Base-by-base conservation (phyloP, 2,329 filamentous ascomycete genomes). In the Neonectria magnoliae region DNA sequence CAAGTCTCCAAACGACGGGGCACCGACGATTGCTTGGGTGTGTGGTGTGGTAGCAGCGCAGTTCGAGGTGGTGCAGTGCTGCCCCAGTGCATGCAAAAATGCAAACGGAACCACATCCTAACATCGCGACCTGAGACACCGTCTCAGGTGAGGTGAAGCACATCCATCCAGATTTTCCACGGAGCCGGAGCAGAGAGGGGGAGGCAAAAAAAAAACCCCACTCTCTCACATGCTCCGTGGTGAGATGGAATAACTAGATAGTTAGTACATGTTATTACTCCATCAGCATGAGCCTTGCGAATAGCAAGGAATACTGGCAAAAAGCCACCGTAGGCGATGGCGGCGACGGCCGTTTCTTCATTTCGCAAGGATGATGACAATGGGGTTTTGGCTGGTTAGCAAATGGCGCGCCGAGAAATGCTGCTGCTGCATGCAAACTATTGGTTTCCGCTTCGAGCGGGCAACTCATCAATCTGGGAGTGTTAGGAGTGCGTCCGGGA, bases 101-200 rank as follows among this genome's bases (percentile, higher is more conserved):
- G 53, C 38, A 62, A 57, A 62, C 53, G 53, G 69, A 67, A 62
- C 22, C 60, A 60, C 66, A 58, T 69, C 70, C 66, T 66, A 71
- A 62, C 54, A 66, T 62, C 54, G 65, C 69, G 69, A 77, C 76
- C 76, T 78, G 76, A 78, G 76, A 78, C 76, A 56, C 1, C 60
- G 76, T 78, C 76, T 78, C 76, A 78, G 76, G 76, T 78, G 71
- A 75, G 68, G 62, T 73, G 65, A 71, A 67, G 68, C 52, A 60
- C 53, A 60, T 61, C 68, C 57, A 66, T 55, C 42, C 50, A 45
- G 38, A 51, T 54, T 52, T 45, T 54, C 62, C 50, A 47, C 54
- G 45, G 48, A 52, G 36, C 47, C 51, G 51, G 55, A 25, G 66
- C 67, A 65, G 41, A 41, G 57, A 36, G 52, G 29, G 45, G 53